Conservation (phyloP, 2,329 filamentous ascomycete genomes). For the Sporothrix protearum region DNA sequence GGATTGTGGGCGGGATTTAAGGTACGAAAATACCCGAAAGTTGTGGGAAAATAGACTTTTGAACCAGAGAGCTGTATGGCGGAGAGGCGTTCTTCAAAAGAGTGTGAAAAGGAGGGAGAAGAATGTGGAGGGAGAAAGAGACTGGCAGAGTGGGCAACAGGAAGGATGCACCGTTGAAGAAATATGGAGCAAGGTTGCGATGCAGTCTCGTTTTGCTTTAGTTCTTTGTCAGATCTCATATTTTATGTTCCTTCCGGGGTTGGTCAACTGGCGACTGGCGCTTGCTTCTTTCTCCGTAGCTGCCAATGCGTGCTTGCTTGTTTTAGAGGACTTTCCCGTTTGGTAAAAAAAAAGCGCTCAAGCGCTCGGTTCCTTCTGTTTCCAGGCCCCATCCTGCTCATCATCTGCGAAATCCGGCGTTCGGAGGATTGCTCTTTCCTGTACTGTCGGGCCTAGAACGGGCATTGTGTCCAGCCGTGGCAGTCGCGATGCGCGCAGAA, state of each 20-base stretch:
- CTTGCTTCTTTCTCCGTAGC: neutral
- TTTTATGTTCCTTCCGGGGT: neutral
- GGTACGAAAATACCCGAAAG: neutral
- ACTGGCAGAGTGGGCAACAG: neutral
- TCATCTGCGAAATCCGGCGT: neutral
- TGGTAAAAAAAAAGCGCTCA: too few species aligned
- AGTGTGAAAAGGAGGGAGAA: neutral
- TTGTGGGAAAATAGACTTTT: neutral
- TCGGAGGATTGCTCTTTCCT: neutral
- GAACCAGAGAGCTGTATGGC: neutral
- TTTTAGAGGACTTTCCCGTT: neutral
- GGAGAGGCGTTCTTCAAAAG: neutral
- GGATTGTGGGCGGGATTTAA: neutral
- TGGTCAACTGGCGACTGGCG: too few species aligned
- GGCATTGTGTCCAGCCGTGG: neutral
- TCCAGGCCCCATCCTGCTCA: neutral
- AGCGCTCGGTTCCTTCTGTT: too few species aligned
- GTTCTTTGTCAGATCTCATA: neutral
- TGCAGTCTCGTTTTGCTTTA: slow-evolving; percentile 7
- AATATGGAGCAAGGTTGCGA: neutral
- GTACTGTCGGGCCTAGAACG: neutral
- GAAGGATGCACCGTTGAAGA: slow-evolving; percentile 2
- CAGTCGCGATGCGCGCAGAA: neutral
- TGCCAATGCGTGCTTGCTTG: neutral
- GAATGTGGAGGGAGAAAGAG: neutral